Percentiles rank a stretch among this genome's conserved stretches.
phyloP scores from a whole-genome alignment of 2,329 filamentous ascomycete genomes.

The Botrytis byssoidea region DNA sequence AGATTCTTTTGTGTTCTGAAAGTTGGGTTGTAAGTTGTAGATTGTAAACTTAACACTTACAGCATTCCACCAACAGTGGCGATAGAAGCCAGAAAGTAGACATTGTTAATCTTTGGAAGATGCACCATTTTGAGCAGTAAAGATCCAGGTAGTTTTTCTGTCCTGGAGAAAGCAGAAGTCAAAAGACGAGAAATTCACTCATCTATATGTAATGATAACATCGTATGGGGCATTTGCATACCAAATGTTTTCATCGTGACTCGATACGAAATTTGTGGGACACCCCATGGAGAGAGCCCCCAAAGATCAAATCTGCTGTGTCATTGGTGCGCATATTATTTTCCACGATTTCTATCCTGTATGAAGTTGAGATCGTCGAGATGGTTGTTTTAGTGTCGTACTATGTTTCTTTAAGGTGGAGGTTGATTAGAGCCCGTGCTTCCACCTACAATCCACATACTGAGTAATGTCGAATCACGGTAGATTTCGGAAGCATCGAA shows the following conservation, averaged over 20 bases:
- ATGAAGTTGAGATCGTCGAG: slow-evolving; percentile 2
- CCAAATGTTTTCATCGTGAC: background rate
- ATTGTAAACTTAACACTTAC: slow-evolving; percentile 3
- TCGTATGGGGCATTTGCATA: background rate
- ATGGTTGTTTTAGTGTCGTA: background rate
- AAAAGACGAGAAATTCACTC: background rate
- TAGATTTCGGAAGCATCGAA: background rate
- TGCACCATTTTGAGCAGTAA: slow-evolving; percentile 21
- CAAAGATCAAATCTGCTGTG: background rate
- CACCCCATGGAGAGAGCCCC: background rate
- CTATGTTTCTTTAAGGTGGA: background rate
- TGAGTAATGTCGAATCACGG: background rate
- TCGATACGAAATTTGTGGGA: background rate
- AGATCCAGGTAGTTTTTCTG: background rate
- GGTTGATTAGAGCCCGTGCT: background rate
- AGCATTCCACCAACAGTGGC: slow-evolving; percentile 28
- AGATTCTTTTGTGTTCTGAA: background rate
- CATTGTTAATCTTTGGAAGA: slow-evolving; percentile 28
- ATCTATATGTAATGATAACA: slow-evolving; percentile 7
- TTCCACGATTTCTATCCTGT: background rate
- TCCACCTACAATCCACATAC: background rate
- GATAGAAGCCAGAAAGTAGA: slow-evolving; percentile 29
- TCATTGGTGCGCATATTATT: slow-evolving; percentile 14
- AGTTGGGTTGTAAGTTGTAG: background rate
- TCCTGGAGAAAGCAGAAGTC: background rate